phyloP scores from a whole-genome alignment of 805 yeast genomes.

The Saturnispora hagleri region DNA sequence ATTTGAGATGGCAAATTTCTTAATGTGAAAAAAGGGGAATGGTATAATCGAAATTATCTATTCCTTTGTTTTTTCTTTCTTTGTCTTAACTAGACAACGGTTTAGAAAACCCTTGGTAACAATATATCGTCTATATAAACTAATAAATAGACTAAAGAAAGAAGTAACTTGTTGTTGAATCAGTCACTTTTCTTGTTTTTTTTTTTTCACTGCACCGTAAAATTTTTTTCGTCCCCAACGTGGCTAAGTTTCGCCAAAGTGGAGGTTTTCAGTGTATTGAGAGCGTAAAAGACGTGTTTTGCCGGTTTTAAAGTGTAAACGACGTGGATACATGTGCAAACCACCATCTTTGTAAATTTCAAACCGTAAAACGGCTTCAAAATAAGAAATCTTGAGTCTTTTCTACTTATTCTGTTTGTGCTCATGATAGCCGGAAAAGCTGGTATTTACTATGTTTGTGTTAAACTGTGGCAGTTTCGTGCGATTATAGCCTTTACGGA shows the following conservation, averaged over 20 bases:
- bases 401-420: too few species aligned
- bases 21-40: background rate
- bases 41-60: background rate
- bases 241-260: background rate
- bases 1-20: background rate
- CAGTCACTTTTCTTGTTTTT: background rate
- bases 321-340: background rate
- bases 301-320: background rate
- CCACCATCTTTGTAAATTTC: too few species aligned
- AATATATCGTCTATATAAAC: constrained; percentile 5
- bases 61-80: background rate
- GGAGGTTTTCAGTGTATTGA: background rate
- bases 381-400: too few species aligned
- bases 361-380: too few species aligned
- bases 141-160: constrained; percentile 7
- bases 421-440: too few species aligned
- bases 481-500: too few species aligned
- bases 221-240: background rate
- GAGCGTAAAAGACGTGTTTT: background rate
- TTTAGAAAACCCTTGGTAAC: background rate
- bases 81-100: background rate
- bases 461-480: too few species aligned
- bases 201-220: background rate
- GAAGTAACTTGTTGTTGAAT: background rate
- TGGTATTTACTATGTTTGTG: too few species aligned